A percentile compares a stretch with the other conserved stretches of the same genome.
These are phyloP conservation scores for Haplosporangium sp. DNA, from an alignment of 371 early-diverging fungal genomes.

Conservation along the genomic window DNA sequence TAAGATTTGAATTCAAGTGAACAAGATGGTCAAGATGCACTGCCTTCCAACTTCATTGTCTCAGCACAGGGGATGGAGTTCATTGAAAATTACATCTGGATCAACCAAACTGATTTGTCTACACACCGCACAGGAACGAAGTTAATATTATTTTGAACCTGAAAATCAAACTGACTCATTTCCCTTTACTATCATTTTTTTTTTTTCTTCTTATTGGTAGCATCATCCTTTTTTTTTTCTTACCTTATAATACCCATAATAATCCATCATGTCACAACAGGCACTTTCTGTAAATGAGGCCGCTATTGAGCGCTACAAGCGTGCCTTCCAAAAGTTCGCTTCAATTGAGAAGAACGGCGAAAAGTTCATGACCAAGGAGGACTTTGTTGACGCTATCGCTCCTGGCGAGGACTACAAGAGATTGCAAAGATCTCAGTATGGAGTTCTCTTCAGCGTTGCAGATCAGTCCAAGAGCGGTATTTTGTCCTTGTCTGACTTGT, in stretches of 20 bases:
- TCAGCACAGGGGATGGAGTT: too few species aligned
- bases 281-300: constrained; percentile 8
- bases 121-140: not conserved
- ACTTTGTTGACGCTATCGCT: constrained; percentile 77
- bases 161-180: not conserved
- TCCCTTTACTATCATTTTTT: too few species aligned
- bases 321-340: constrained; percentile 74
- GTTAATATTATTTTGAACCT: not conserved
- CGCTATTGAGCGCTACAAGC: constrained; percentile 61
- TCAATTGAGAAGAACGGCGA: constrained; percentile 68
- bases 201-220: too few species aligned
- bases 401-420: constrained; percentile 75
- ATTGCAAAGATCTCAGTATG: constrained; percentile 70
- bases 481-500: constrained; percentile 80
- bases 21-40: too few species aligned
- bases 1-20: too few species aligned
- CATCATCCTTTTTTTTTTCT: not conserved
- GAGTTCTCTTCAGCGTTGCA: constrained; percentile 79
- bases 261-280: constrained; percentile 28
- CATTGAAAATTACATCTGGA: not conserved
- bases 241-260: constrained; percentile 2
- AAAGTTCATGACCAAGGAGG: constrained; percentile 75
- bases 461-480: constrained; percentile 72
- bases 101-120: not conserved
- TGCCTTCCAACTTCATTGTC: not conserved